Evolutionary conservation across 2,329 filamentous ascomycete species (phyloP), one percentile per base, ranked within the genome.

Genomic region (Colletotrichum gloeosporioides): DNA sequence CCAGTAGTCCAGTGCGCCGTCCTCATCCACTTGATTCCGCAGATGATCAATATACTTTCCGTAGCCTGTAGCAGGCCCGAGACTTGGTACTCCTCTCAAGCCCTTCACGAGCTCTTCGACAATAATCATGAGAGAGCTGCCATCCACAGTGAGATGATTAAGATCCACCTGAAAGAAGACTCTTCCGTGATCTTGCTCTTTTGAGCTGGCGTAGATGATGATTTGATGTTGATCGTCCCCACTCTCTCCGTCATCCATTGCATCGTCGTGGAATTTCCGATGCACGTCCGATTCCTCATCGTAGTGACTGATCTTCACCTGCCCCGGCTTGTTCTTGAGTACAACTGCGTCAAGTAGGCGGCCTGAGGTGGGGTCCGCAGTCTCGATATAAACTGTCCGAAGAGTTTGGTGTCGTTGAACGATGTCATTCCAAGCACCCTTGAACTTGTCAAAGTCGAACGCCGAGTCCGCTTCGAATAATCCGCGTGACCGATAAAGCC

Each of bases 401-500:
- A 79, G 74, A 7, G 77, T 62, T n/a, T 78, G 53, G 15, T 79
- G 78, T 4, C 78, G 65, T 12, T 44, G 66, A 9, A 79, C 69
- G 7, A 75, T 61, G 5, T 59, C 57, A n/a, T 59, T 62, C 78
- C 77, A 78, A 3, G 25, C 29, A 2, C 16, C 32, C 16, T 55
- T 44, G 15, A 76, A 76, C 3, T 9, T n/a, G 13, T 49, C 15
- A 18, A 69, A 9, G 3, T 77, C 36, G 3, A 77, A 34, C 1
- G 12, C 55, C 0, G 25, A n/a, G 4, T 36, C 32, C 1, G 44
- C 27, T 27, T 64, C 55, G n/a, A 76, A 73, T 5, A 76, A 64
- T 3, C 73, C 69, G 8, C 71, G 66, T 8, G 71, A 78, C 18
- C 83, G 78, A 57, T 85, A 85, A 6, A 78, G 79, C 5, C 79